These are phyloP conservation scores for Astraeus odoratus DNA, from an alignment of 768 basidiomycete genomes.

Conservation along the genomic window DNA sequence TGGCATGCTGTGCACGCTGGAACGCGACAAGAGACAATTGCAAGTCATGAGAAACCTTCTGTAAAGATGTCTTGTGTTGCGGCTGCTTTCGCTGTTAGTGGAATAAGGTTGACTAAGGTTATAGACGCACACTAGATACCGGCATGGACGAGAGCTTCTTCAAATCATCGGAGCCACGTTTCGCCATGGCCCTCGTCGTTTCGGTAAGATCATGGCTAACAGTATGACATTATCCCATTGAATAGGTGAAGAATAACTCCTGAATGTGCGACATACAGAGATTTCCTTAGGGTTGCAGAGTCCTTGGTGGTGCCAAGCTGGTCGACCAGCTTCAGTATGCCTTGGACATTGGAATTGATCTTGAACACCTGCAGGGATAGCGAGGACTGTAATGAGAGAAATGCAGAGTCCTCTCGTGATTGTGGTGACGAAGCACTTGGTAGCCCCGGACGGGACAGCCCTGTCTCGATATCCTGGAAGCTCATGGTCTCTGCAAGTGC, in stretches of 20 bases:
- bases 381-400: slow-evolving; percentile 69
- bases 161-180: slow-evolving; percentile 87
- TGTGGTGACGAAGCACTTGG: slow-evolving; percentile 27
- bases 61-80: slow-evolving; percentile 73
- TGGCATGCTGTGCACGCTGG: slow-evolving; percentile 85
- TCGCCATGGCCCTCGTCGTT: slow-evolving; percentile 90
- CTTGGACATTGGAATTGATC: slow-evolving; percentile 96
- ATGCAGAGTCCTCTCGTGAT: slow-evolving; percentile 62
- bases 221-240: slow-evolving; percentile 1
- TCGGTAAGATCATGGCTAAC: slow-evolving; percentile 89
- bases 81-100: slow-evolving; percentile 39
- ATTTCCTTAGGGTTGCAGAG: slow-evolving; percentile 71
- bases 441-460: slow-evolving; percentile 26
- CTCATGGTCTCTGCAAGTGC: slow-evolving; percentile 30
- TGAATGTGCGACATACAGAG: slow-evolving; percentile 53
- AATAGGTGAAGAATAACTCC: not conserved
- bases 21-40: slow-evolving; percentile 86
- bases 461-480: slow-evolving; percentile 46
- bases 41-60: slow-evolving; percentile 92
- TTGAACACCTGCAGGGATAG: slow-evolving; percentile 95
- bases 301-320: slow-evolving; percentile 85
- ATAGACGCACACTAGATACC: slow-evolving; percentile 43
- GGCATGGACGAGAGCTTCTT: slow-evolving; percentile 80
- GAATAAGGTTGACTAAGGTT: not conserved
- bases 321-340: slow-evolving; percentile 93